These are phyloP conservation scores for Crassisporium funariophilum DNA, from an alignment of 768 basidiomycete genomes.

Conservation along the genomic window DNA sequence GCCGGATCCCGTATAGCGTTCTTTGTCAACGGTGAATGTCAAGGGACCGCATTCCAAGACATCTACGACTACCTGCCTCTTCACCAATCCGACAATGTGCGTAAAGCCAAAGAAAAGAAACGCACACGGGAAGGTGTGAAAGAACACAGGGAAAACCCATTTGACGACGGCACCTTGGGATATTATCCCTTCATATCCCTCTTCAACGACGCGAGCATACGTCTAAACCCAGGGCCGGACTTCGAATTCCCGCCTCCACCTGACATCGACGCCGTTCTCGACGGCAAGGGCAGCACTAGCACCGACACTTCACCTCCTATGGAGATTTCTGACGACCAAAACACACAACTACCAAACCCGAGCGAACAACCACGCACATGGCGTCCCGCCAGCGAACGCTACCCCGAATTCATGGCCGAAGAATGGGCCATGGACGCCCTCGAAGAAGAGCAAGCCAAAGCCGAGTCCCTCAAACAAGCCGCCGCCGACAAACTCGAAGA, in stretches of 20 bases:
- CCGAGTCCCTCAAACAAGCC: constrained; percentile 41
- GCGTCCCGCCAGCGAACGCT: constrained; percentile 84
- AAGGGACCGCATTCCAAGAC: constrained; percentile 83
- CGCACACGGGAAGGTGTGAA: constrained; percentile 67
- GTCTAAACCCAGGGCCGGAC: constrained; percentile 85
- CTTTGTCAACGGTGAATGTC: constrained; percentile 88
- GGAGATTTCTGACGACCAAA: constrained; percentile 12
- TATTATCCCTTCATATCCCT: constrained; percentile 96
- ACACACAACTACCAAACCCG: constrained; percentile 7
- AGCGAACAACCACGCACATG: constrained; percentile 48
- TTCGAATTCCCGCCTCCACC: constrained; percentile 81
- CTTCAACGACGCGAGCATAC: constrained; percentile 86
- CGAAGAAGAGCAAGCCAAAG: constrained; percentile 72
- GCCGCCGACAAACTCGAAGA: constrained; percentile 43
- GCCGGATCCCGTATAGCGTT: constrained; percentile 78
- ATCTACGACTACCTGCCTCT: constrained; percentile 90
- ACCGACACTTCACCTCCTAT: constrained; percentile 17
- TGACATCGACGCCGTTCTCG: constrained; percentile 72
- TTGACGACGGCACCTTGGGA: constrained; percentile 93
- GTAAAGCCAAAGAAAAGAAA: constrained; percentile 67
- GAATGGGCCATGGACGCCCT: constrained; percentile 75
- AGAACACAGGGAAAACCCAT: constrained; percentile 79
- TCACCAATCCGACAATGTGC: constrained; percentile 57
- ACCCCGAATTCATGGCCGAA: constrained; percentile 81
- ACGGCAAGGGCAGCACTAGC: constrained; percentile 18